Evolutionary conservation across 192 early-diverging fungal genomes (phyloP).

Genomic region (Funneliformis geosporum): DNA sequence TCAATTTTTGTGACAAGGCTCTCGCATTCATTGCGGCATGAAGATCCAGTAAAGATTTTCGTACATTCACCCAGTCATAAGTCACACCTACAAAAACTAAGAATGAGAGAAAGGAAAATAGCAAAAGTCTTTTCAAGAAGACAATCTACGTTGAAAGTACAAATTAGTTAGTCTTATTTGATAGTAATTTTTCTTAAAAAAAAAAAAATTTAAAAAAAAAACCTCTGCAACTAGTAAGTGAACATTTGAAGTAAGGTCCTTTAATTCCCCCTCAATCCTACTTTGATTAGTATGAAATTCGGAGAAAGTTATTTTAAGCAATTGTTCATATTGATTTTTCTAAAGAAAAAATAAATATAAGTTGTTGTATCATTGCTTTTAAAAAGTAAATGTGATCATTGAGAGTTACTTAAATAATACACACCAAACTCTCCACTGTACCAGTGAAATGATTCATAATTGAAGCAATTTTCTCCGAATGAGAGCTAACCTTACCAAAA

Average conservation of each 20-base stretch:
- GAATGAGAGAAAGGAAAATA: neutral
- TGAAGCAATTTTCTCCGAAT: neutral
- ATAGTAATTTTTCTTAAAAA: neutral
- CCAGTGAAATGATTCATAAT: neutral
- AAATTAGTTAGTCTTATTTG: neutral
- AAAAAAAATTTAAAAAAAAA: neutral
- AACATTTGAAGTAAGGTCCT: neutral
- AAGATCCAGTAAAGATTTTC: neutral
- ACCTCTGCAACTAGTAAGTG: neutral
- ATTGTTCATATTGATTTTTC: neutral
- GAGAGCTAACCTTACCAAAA: slow-evolving; percentile 43
- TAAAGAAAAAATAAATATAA: neutral
- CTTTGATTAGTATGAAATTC: slow-evolving; percentile 5
- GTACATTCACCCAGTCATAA: neutral
- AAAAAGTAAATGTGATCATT: neutral
- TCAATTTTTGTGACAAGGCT: neutral
- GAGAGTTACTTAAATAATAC: neutral
- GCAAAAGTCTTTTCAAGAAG: neutral
- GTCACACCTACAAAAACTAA: neutral
- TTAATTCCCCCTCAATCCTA: neutral
- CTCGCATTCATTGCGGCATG: slow-evolving; percentile 1
- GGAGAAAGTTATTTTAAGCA: neutral
- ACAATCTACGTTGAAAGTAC: neutral
- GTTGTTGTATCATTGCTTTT: no score
- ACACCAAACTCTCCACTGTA: neutral